These are phyloP conservation scores for Eudorina sp. DNA, from an alignment of 139 green algal genomes.

Conservation along the genomic window DNA sequence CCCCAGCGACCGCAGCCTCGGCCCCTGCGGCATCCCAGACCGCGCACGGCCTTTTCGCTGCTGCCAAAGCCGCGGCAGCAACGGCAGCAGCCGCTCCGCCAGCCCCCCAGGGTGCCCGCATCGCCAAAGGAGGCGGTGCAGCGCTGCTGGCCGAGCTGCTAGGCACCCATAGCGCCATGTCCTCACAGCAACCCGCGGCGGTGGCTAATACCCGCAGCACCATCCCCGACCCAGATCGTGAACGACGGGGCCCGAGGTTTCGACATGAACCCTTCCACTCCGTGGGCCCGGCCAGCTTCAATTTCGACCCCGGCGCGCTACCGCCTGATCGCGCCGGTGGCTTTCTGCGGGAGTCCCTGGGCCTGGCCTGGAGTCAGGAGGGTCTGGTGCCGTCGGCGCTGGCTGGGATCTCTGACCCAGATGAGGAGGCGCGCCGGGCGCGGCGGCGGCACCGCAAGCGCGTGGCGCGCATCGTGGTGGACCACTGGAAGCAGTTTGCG, in stretches of 20 bases:
- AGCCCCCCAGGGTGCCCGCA: neutral
- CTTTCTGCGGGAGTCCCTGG: neutral
- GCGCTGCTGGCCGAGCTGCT: neutral
- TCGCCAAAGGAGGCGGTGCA: neutral
- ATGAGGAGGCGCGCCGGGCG: constrained; percentile 37
- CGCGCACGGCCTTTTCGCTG: too few relatives aligned
- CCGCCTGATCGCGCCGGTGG: neutral
- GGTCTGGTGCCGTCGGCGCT: neutral
- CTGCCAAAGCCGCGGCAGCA: neutral
- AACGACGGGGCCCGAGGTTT: too few relatives aligned
- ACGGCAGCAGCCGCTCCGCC: neutral
- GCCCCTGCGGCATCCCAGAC: too few relatives aligned
- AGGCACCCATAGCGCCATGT: neutral
- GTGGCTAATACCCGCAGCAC: too few relatives aligned
- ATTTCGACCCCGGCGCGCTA: neutral
- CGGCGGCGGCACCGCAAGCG: constrained; percentile 59
- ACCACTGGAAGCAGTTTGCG: constrained; percentile 65
- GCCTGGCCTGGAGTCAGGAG: neutral
- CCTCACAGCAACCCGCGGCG: too few relatives aligned
- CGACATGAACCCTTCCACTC: too few relatives aligned
- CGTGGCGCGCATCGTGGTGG: constrained; percentile 61
- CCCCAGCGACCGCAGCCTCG: neutral
- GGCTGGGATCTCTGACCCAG: neutral
- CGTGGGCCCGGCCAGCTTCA: neutral
- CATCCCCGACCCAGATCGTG: too few relatives aligned